Evolutionary conservation across 371 early-diverging fungal genomes (phyloP).

Genomic region (Lichtheimia ornata): DNA sequence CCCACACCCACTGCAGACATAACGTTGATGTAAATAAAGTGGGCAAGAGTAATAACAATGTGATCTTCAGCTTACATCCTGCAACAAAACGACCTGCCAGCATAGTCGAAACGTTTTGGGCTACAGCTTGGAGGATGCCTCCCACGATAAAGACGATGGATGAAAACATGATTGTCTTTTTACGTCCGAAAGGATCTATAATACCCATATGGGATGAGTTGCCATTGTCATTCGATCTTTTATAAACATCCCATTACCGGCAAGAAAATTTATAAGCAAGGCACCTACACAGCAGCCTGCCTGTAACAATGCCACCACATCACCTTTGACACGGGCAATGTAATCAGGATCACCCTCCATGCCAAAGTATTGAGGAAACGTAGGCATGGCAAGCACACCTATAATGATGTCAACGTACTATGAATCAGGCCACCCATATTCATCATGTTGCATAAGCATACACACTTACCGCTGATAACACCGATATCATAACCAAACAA

Average conservation of each 20-base stretch:
- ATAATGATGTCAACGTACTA: too few species aligned
- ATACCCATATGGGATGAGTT: background rate
- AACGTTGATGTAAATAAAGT: background rate
- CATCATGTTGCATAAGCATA: conserved; percentile 17
- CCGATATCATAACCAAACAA: conserved; percentile 53
- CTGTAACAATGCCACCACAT: conserved; percentile 43
- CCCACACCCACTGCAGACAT: conserved; percentile 44
- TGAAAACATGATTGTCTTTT: conserved; percentile 34
- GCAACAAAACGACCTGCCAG: conserved; percentile 50
- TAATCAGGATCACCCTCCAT: conserved; percentile 23
- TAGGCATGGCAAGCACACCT: conserved; percentile 49
- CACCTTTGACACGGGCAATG: conserved; percentile 38
- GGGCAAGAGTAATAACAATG: background rate
- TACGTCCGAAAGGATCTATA: conserved; percentile 44
- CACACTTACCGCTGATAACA: conserved; percentile 21
- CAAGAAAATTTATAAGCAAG: conserved; percentile 38
- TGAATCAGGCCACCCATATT: background rate
- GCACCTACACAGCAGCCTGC: conserved; percentile 49
- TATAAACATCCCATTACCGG: conserved; percentile 27
- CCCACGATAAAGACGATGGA: conserved; percentile 37
- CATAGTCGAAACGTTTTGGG: conserved; percentile 36
- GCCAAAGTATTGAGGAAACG: conserved; percentile 41
- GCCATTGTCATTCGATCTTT: background rate
- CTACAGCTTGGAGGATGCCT: conserved; percentile 40
- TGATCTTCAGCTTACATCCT: conserved; percentile 30